Base-by-base conservation (phyloP, 2,329 filamentous ascomycete genomes). In the Rugonectria rugulosa region DNA sequence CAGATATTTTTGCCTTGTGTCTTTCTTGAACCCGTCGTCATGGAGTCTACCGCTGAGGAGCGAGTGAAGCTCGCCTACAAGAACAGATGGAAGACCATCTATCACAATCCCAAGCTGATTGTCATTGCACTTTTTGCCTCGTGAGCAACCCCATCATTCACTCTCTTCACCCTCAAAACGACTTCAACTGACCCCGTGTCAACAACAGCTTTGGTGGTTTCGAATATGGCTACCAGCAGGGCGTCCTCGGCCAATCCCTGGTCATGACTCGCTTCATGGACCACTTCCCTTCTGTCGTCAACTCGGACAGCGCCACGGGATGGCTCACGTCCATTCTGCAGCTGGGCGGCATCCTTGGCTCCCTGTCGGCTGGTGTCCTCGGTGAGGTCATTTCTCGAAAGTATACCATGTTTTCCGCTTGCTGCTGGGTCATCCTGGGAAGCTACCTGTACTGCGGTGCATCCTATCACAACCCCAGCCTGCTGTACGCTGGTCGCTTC, bases 321-420 rank as follows among this genome's bases (percentile, higher is more conserved):
- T 82, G 79, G 79, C 71, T 81, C 41, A 82, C 79, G 0, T 81
- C 79, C 0, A 68, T 81, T n/a, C 71, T 82, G 0, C 79, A 82
- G 54, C 72, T 82, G 0, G 79, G 79, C 4, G 79, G 78, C 59
- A 78, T 79, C n/a, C 46, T 81, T 5, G 80, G 80, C 2, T 79
- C 79, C 2, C 66, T 82, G 2, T 70, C 75, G 1, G 73, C 79
- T 2, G 80, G 80, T 55, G 73, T 81, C 7, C 71, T 81, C 4
- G 74, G 78, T 38, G 79, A 82, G 53, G 68, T 82, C 17, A 78
- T 81, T 51, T 79, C 76, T 0, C 70, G 79, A 36, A 82, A 82
- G 61, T 78, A 80, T 59, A 81, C 80, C 53, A 82, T 82, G 76
- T 79, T 81, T 57, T 72, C 69, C 9, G 79, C 77, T 2, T 80